phyloP scores from a whole-genome alignment of 2,329 filamentous ascomycete species.

The Tolypocladium tropicale region DNA sequence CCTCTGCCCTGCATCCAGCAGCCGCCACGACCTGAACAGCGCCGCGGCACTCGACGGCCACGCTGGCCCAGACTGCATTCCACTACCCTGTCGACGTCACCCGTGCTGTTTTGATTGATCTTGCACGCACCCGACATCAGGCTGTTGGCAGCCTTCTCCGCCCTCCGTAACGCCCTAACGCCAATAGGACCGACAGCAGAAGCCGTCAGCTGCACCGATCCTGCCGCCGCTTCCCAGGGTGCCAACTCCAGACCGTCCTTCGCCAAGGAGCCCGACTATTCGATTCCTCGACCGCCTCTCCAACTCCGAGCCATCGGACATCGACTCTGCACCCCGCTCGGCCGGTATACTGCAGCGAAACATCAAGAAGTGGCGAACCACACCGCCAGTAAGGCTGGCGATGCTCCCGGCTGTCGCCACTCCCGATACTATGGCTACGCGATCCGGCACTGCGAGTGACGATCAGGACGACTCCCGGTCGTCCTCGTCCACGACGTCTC shows the following conservation, averaged over 20 bases:
- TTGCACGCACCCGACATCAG: background rate
- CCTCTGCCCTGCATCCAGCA: background rate
- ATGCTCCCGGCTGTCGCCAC: conserved; percentile 10
- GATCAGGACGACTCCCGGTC: conserved; percentile 44
- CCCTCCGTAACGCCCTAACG: too few species aligned
- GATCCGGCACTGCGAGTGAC: conserved; percentile 13
- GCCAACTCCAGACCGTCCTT: background rate
- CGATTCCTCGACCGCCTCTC: background rate
- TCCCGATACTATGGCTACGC: conserved; percentile 8
- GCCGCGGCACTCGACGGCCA: background rate
- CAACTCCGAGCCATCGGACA: background rate
- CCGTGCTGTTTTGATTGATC: background rate
- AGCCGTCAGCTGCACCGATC: background rate
- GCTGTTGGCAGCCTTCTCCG: background rate
- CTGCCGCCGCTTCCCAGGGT: background rate
- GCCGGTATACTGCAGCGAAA: background rate
- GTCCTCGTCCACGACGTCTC: conserved; percentile 64
- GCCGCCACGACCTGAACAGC: background rate
- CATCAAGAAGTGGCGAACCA: background rate
- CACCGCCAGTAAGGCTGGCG: background rate
- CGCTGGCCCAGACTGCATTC: background rate
- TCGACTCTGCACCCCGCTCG: background rate
- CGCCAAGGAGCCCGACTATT: background rate
- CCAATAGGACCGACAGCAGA: background rate
- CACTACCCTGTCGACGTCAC: background rate